Conservation (phyloP, 2,329 filamentous ascomycete species). For the Gaeumannomyces sp. region DNA sequence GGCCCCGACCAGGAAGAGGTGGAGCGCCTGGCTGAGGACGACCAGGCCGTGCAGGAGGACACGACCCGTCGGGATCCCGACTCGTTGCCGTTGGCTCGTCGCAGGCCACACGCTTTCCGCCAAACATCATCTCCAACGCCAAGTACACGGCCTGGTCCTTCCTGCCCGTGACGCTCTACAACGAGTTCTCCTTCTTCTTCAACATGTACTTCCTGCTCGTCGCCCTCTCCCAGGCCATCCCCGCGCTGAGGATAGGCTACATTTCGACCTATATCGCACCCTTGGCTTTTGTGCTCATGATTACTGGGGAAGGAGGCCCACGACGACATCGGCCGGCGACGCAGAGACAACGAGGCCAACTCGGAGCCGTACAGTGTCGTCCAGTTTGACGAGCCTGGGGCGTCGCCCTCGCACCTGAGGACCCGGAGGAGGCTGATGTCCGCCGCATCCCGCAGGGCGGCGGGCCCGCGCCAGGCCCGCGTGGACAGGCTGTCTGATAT, state of each 20-base stretch:
- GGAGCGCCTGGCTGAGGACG: slow-evolving; percentile 26
- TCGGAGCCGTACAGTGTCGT: slow-evolving; percentile 81
- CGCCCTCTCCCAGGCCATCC: slow-evolving; percentile 87
- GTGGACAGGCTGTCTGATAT: slow-evolving; percentile 55
- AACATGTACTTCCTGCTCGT: slow-evolving; percentile 98
- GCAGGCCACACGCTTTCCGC: slow-evolving; percentile 72
- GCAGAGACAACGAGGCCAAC: slow-evolving; percentile 89
- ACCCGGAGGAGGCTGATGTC: slow-evolving; percentile 42
- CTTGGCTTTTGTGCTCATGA: slow-evolving; percentile 81
- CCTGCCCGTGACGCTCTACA: slow-evolving; percentile 88
- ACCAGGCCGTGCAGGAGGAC: slow-evolving; percentile 38
- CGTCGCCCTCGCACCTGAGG: slow-evolving; percentile 26
- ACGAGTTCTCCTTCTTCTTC: slow-evolving; percentile 99
- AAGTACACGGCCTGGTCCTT: slow-evolving; percentile 97
- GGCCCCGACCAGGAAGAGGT: slow-evolving; percentile 29
- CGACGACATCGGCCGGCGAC: slow-evolving; percentile 81
- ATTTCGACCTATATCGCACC: slow-evolving; percentile 91
- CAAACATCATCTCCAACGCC: slow-evolving; percentile 90
- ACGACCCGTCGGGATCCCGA: slow-evolving; percentile 65
- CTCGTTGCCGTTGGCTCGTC: slow-evolving; percentile 67
- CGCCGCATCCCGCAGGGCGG: slow-evolving; percentile 26
- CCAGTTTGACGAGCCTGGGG: slow-evolving; percentile 55
- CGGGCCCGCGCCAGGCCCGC: slow-evolving; percentile 26
- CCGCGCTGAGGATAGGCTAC: slow-evolving; percentile 84
- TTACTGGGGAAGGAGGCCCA: slow-evolving; percentile 95